Conservation (phyloP, 345 rosid species). For the Brassica cretica region DNA sequence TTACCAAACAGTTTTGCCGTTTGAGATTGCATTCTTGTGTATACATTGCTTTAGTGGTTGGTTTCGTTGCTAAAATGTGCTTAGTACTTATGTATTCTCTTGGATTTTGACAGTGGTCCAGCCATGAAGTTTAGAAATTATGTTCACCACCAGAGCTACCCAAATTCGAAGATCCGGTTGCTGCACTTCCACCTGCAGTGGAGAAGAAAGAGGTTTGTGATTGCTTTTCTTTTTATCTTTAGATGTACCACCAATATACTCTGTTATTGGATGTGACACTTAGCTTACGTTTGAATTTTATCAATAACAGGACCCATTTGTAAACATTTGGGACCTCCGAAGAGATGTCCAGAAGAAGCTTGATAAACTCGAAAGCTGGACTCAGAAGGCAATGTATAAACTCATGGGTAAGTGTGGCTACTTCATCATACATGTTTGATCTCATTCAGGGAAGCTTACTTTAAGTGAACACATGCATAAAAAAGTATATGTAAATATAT, state of each 20-base stretch:
- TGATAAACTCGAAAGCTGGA: conserved; percentile 85
- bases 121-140: conserved; percentile 89
- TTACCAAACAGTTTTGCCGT: no score
- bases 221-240: not conserved
- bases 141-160: conserved; percentile 87
- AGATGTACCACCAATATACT: not conserved
- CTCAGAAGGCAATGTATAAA: conserved; percentile 73
- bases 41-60: not conserved
- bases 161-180: conserved; percentile 81
- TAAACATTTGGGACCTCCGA: conserved; percentile 90
- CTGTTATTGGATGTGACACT: not conserved
- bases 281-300: not conserved
- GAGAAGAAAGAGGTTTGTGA: conserved; percentile 67
- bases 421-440: not conserved
- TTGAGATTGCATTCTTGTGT: no score
- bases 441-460: not conserved
- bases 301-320: conserved; percentile 70
- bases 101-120: conserved; percentile 47
- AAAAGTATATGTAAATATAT: not conserved
- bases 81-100: conserved; percentile 20
- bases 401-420: conserved; percentile 66
- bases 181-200: conserved; percentile 49
- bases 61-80: conserved; percentile 17
- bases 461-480: not conserved
- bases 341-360: conserved; percentile 96